phyloP scores from a whole-genome alignment of 768 basidiomycete species.

The Suillus placidus region DNA sequence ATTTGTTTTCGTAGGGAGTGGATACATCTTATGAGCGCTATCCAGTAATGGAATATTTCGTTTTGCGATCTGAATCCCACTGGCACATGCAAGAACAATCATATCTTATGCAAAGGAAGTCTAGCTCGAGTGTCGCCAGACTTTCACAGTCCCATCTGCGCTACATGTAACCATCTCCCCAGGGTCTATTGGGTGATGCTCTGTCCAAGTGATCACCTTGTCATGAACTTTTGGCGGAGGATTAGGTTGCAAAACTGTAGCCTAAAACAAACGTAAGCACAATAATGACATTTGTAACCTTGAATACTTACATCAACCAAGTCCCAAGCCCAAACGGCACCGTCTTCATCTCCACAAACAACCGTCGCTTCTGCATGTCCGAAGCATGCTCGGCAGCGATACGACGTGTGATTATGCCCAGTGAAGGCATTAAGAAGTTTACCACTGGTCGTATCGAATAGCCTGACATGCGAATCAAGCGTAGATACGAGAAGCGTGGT shows the following conservation, averaged over 20 bases:
- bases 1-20: not conserved
- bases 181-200: conserved; percentile 81
- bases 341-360: conserved; percentile 88
- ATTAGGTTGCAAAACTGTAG: conserved; percentile 65
- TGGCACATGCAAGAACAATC: not conserved
- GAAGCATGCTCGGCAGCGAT: conserved; percentile 81
- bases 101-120: not conserved
- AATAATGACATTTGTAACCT: conserved; percentile 1
- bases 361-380: conserved; percentile 82
- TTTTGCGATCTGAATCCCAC: not conserved
- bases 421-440: conserved; percentile 83
- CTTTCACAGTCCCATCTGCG: conserved; percentile 88
- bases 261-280: conserved; percentile 46
- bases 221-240: conserved; percentile 80
- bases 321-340: conserved; percentile 91
- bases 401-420: conserved; percentile 74
- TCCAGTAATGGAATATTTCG: not conserved
- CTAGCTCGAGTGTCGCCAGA: conserved; percentile 65
- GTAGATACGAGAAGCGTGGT: conserved; percentile 83
- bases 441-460: conserved; percentile 85
- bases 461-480: conserved; percentile 81
- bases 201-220: conserved; percentile 89
- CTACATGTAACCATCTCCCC: conserved; percentile 89
- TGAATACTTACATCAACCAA: conserved; percentile 74
- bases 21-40: not conserved